Base-by-base conservation (phyloP, 2,329 filamentous ascomycete species). In the Scedosporium apiospermum region DNA sequence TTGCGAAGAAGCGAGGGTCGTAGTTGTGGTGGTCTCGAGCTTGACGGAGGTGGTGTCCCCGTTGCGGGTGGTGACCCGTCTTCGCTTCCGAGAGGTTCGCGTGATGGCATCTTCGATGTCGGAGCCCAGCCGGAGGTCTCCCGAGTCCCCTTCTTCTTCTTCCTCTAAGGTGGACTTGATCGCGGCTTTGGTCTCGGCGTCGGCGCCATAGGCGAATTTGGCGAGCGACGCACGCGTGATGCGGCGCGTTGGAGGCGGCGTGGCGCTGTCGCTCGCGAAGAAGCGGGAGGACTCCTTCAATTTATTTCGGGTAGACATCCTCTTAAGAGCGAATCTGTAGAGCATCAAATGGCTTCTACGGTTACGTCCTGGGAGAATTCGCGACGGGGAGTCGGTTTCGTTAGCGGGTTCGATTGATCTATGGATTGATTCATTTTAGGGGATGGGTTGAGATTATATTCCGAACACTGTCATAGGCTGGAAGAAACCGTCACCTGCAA, bases 81-180 rank as follows among this genome's bases (percentile, higher is more conserved):
- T 73, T 63, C 74, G 74, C 49, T 68, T 71, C 49, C 62, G 68
- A 60, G 66, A 71, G 16, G 72, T 70, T 1, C 68, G 63, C 68
- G 73, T 62, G 68, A 79, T 62, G 69, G 67, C 67, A 78, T 88
- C 85, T 74, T 88, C 85, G 63, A 88, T 86, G 67, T 87, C 84
- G 62, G 66, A 49, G n/a, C 64, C 61, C 26, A 60, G 61, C 6
- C 27, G 59, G 21, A 63, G 44, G 12, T 61, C 26, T 16, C 2
- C 46, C 34, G 34, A 38, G 18, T 14, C 26, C 14, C 58, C n/a
- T 60, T 27, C 38, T 14, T 59, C 58, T n/a, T 23, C 23, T 23
- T 23, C 59, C n/a, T 57, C 53, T 42, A 65, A 21, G 26, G 10
- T 58, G 16, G 61, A 16, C 57, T 9, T 26, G 30, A 23, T 53